phyloP scores from a whole-genome alignment of 2,329 filamentous ascomycete genomes.

The Stemphylium vesicarium region DNA sequence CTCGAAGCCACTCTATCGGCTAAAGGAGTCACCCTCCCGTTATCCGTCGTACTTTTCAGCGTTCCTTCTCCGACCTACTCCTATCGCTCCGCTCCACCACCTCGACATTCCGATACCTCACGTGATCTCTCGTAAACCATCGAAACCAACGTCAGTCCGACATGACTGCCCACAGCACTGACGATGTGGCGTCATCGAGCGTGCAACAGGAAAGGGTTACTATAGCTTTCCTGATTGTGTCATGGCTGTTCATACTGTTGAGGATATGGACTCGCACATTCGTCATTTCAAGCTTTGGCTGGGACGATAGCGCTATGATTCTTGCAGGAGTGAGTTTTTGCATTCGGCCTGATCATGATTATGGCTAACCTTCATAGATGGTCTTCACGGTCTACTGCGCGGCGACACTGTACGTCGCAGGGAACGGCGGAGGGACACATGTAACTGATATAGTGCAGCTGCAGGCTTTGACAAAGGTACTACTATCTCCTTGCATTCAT shows the following conservation, averaged over 20 bases:
- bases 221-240: conserved; percentile 44
- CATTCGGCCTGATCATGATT: background rate
- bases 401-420: conserved; percentile 34
- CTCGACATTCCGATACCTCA: no score
- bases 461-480: conserved; percentile 37
- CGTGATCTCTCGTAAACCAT: background rate
- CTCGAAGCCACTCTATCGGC: no score
- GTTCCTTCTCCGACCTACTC: no score
- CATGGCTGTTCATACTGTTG: conserved; percentile 49
- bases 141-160: conserved; percentile 21
- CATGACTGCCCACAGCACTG: conserved; percentile 31
- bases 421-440: conserved; percentile 44
- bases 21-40: no score
- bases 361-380: conserved; percentile 29
- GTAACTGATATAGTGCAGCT: conserved; percentile 31
- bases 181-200: conserved; percentile 26
- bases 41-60: no score
- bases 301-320: conserved; percentile 53
- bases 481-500: background rate
- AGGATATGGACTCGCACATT: conserved; percentile 50
- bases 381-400: conserved; percentile 44
- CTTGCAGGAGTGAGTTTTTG: conserved; percentile 44
- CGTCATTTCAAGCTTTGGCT: conserved; percentile 51
- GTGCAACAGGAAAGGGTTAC: conserved; percentile 33
- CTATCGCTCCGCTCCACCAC: no score